Percentiles rank a stretch among this genome's conserved stretches.
These are phyloP conservation scores for Grigorovia humatica DNA, from an alignment of 805 yeast species.

Conservation along the genomic window DNA sequence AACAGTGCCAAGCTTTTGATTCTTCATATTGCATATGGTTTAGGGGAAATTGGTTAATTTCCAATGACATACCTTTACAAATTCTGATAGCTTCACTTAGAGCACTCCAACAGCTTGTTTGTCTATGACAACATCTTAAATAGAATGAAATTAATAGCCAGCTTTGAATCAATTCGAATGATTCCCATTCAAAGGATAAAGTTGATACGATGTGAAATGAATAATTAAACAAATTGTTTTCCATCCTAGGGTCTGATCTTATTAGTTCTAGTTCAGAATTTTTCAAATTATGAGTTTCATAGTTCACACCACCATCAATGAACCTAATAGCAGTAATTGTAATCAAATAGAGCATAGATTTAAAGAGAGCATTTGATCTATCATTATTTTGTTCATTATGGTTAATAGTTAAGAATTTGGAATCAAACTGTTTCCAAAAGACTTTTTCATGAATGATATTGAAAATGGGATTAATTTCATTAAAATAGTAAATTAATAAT, in stretches of 20 bases:
- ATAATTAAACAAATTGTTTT: constrained; percentile 35
- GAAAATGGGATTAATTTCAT: constrained; percentile 42
- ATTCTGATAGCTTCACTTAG: constrained; percentile 35
- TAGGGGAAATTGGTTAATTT: constrained; percentile 24
- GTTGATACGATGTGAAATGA: constrained; percentile 31
- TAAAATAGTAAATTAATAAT: constrained; percentile 31
- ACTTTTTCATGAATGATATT: constrained; percentile 44
- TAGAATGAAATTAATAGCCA: constrained; percentile 39
- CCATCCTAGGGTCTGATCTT: constrained; percentile 18
- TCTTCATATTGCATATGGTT: constrained; percentile 28
- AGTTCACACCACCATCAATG: constrained; percentile 28
- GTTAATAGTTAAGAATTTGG: constrained; percentile 17
- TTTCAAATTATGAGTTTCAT: constrained; percentile 7
- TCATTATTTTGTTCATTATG: constrained; percentile 16
- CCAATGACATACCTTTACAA: constrained; percentile 37
- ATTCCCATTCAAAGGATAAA: constrained; percentile 42
- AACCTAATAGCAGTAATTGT: constrained; percentile 43
- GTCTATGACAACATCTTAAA: constrained; percentile 35
- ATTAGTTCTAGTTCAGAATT: constrained; percentile 7
- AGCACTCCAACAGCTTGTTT: constrained; percentile 34
- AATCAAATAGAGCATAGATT: constrained; percentile 40
- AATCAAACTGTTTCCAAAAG: constrained; percentile 40
- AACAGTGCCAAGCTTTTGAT: constrained; percentile 40
- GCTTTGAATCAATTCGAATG: constrained; percentile 40
- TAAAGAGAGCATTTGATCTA: constrained; percentile 35